Base-by-base conservation (phyloP, 2,329 filamentous ascomycete species). In the Apiospora aurea region DNA sequence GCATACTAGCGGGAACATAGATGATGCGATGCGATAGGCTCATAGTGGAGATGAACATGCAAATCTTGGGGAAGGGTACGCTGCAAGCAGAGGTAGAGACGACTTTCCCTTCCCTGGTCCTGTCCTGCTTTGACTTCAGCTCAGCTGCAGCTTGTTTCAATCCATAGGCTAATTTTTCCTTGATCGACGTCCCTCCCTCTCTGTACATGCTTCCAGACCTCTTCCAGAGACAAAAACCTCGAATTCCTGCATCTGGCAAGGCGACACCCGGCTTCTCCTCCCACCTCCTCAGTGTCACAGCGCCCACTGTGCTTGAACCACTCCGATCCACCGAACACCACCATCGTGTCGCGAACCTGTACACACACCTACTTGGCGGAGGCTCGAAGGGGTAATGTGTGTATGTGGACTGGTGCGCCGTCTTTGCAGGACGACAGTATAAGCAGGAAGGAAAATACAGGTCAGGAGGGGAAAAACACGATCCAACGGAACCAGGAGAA, bases 1-100 rank as follows among this genome's bases (percentile, higher is more conserved):
- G 29, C 34, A 64, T 64, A 4, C 57, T 69, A 69, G 67, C 67
- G 67, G 67, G 67, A 69, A 69, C 34, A 69, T 47, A 69, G 67
- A 69, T 69, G 67, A 47, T 69, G 67, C 67, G 67, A 69, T 49
- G 67, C 44, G 67, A 41, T 29, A 29, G 67, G 67, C 57, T 64
- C 57, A 41, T 41, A 64, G 57, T 64, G 57, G 57, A 41, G 57
- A 64, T 41, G 57, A 64, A 13, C 57, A n/a, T 64, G 57, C 57
- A 64, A 64, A 64, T 64, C 57, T 64, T 64, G 57, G 57, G 57
- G 57, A 41, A 64, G 34, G 46, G 34, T 41, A n/a, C n/a, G n/a
- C 57, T 64, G 57, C 57, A 64, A 26, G 57, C 18, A 64, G 34
- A 64, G 34, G 57, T n/a, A 61, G 53, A 61, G 29, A 61, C 38